Evolutionary conservation across 1,284 basidiomycete genomes (phyloP).

Genomic region (Heliocybe sulcata): DNA sequence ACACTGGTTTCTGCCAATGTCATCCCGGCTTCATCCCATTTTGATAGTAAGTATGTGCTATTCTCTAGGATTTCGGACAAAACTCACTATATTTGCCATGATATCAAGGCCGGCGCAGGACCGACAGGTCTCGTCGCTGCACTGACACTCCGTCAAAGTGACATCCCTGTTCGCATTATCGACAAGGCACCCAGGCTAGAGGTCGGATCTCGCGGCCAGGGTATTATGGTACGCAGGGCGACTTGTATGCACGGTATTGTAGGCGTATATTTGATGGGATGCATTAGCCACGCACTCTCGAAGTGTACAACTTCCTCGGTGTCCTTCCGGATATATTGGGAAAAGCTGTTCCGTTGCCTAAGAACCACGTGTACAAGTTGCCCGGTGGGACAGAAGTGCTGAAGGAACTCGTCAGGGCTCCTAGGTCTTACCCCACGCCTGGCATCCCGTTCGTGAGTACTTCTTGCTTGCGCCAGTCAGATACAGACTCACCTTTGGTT

Average conservation of each 20-base stretch:
- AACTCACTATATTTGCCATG: too few species aligned
- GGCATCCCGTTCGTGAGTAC: not conserved
- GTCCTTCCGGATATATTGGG: conserved; percentile 15
- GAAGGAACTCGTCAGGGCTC: not conserved
- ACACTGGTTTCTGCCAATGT: too few species aligned
- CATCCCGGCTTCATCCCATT: not conserved
- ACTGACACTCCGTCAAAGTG: conserved; percentile 16
- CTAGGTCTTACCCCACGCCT: not conserved
- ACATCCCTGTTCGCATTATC: conserved; percentile 26
- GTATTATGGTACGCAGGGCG: conserved; percentile 16
- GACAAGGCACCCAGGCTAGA: conserved; percentile 16
- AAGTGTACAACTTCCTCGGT: conserved; percentile 20
- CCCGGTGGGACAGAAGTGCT: not conserved
- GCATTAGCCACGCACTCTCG: conserved; percentile 21
- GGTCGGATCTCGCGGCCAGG: conserved; percentile 19
- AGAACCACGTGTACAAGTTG: conserved; percentile 11
- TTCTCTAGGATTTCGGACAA: not conserved
- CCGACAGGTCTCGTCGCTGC: conserved; percentile 18
- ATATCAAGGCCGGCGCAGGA: conserved; percentile 17
- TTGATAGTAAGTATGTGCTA: not conserved
- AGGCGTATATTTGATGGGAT: not conserved
- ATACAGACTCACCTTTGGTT: not conserved
- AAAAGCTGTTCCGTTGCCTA: not conserved
- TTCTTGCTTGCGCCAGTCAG: not conserved
- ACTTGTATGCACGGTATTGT: not conserved